Percentiles rank a stretch among this genome's conserved stretches.
phyloP scores from a whole-genome alignment of 305 asterid genomes.

The Fraxinus floribunda region DNA sequence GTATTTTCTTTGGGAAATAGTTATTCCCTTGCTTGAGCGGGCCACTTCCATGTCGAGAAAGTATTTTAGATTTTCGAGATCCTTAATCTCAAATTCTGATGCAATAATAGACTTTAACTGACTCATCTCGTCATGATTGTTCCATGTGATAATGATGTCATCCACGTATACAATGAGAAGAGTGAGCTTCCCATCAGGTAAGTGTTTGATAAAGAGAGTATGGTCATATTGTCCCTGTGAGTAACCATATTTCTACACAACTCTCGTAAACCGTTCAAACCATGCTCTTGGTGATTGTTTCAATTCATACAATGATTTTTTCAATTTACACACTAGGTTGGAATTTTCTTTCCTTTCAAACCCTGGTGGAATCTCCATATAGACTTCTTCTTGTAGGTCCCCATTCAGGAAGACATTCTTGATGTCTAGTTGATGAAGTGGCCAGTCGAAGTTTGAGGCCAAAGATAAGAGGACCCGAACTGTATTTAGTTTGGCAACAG shows the following conservation, averaged over 20 bases:
- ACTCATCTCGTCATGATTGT: neutral
- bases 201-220: neutral
- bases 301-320: neutral
- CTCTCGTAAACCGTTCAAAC: neutral
- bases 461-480: neutral
- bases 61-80: neutral
- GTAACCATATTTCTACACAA: neutral
- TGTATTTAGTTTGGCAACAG: neutral
- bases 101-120: neutral
- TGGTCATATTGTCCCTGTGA: neutral
- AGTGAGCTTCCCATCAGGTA: neutral
- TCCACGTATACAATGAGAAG: neutral
- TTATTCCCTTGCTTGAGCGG: neutral
- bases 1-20: neutral
- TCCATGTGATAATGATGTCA: neutral
- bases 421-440: neutral
- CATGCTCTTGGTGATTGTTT: neutral
- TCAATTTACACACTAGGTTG: neutral
- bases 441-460: neutral
- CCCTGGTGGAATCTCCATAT: neutral
- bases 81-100: neutral
- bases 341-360: neutral
- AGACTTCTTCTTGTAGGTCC: neutral
- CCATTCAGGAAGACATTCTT: neutral
- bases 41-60: neutral